Base-by-base conservation (phyloP, 768 basidiomycete genomes). In the Lactarius sanguifluus region DNA sequence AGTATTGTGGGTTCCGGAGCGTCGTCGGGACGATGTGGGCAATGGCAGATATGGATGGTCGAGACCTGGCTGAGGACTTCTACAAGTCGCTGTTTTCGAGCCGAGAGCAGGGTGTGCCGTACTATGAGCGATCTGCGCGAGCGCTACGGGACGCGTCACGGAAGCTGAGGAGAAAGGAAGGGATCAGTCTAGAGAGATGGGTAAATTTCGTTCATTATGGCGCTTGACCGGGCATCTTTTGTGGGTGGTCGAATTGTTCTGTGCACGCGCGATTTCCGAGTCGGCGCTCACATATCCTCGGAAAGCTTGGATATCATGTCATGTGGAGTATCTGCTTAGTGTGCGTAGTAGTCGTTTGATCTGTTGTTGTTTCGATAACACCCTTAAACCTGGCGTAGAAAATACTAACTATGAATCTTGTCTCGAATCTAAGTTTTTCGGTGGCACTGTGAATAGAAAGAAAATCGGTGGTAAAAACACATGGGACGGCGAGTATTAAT, bases 11-110 rank as follows among this genome's bases (percentile, higher is more conserved):
- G 7, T 70, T 67, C 52, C 38, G 63, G 1, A 59, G 67, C 10
- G 63, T 68, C 2, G 60, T 70, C 15, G 64, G 59, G 28, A 65
- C 69, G 1, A 62, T 68, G 62, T 70, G 69, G 69, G 62, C 12
- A 12, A 70, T 70, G 61, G 59, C n/a, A 1, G 69, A 68, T 15
- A 32, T 10, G 2, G 69, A 70, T 20, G 67, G 64, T 4, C 63
- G 55, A n/a, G 38, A 56, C 20, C 40, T 70, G 6, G 62, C 67
- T 4, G 18, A 54, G 23, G 13, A 20, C n/a, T 64, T 68, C 18
- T 68, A 67, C 25, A 23, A n/a, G 20, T 54, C 41, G 10, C 54
- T 68, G 10, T 9, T 62, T 12, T 47, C 43, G 20, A 45, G 43
- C 12, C 32, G 8, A n/a, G 9, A 20, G 2, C 1, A 12, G 13